phyloP scores from a whole-genome alignment of 495 filamentous ascomycete genomes.

The Lophium mytilinum region DNA sequence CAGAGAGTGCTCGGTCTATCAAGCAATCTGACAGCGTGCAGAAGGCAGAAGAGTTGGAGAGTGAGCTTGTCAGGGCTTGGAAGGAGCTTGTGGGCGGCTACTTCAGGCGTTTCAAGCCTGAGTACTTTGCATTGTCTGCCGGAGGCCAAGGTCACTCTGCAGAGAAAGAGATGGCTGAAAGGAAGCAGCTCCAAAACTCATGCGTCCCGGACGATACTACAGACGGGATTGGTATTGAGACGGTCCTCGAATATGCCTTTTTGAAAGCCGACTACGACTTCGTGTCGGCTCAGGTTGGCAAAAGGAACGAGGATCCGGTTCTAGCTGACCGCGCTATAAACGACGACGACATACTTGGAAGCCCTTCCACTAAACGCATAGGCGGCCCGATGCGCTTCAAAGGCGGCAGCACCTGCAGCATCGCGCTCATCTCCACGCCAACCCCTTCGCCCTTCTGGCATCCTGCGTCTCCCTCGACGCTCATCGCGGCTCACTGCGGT shows the following conservation, averaged over 20 bases:
- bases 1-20: constrained; percentile 10
- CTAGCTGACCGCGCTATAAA: constrained; percentile 68
- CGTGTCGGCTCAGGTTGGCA: constrained; percentile 71
- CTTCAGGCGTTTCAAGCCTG: constrained; percentile 78
- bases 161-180: constrained; percentile 19
- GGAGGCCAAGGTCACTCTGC: constrained; percentile 28
- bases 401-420: constrained; percentile 82
- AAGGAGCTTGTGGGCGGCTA: constrained; percentile 83
- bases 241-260: constrained; percentile 81
- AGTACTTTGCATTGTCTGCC: constrained; percentile 44
- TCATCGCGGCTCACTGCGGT: constrained; percentile 85
- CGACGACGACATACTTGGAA: constrained; percentile 66
- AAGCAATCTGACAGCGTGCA: constrained; percentile 31
- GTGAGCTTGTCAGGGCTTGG: constrained; percentile 65
- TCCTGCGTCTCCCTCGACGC: constrained; percentile 68
- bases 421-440: constrained; percentile 85
- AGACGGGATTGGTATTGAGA: constrained; percentile 42
- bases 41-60: constrained; percentile 54
- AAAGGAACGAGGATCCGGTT: constrained; percentile 60
- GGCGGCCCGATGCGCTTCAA: constrained; percentile 70
- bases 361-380: constrained; percentile 47
- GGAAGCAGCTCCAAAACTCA: constrained; percentile 20
- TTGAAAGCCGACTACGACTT: constrained; percentile 89
- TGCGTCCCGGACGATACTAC: constrained; percentile 19
- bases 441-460: constrained; percentile 93